Evolutionary conservation across 352 stramenopile genomes (phyloP).

Genomic region (Pythium graminicola): DNA sequence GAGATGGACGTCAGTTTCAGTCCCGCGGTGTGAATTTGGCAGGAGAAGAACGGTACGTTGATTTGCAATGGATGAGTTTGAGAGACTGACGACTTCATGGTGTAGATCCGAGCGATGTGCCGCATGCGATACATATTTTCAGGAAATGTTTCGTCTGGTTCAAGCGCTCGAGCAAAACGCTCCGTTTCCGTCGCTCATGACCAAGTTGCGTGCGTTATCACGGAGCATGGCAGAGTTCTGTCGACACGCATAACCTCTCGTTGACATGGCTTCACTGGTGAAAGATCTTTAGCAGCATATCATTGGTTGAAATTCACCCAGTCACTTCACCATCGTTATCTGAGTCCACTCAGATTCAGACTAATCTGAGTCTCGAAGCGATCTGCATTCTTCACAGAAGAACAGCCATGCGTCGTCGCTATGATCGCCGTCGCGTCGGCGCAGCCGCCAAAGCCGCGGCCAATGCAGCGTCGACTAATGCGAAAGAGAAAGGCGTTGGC

Average conservation of each 20-base stretch:
- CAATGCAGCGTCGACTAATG: not conserved
- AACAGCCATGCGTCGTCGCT: constrained; percentile 18
- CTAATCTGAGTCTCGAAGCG: not conserved
- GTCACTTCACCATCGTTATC: not conserved
- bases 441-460: constrained; percentile 9
- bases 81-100: not conserved
- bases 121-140: constrained; percentile 55
- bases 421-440: constrained; percentile 17
- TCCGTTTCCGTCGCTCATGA: constrained; percentile 34
- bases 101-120: constrained; percentile 49
- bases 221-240: constrained; percentile 42
- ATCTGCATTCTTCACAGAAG: not conserved
- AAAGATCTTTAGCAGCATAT: not conserved
- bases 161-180: constrained; percentile 27
- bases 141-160: constrained; percentile 53
- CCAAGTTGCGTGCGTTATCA: constrained; percentile 40
- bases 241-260: too few species aligned
- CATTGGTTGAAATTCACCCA: constrained; percentile 1
- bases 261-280: not conserved
- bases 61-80: not conserved
- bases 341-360: constrained; percentile 6
- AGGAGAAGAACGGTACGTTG: constrained; percentile 55
- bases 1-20: constrained; percentile 40
- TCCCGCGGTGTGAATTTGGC: constrained; percentile 63
- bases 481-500: not conserved